These are phyloP conservation scores for Aspergillus incahuasiensis DNA, from an alignment of 495 filamentous ascomycete genomes.

Conservation along the genomic window DNA sequence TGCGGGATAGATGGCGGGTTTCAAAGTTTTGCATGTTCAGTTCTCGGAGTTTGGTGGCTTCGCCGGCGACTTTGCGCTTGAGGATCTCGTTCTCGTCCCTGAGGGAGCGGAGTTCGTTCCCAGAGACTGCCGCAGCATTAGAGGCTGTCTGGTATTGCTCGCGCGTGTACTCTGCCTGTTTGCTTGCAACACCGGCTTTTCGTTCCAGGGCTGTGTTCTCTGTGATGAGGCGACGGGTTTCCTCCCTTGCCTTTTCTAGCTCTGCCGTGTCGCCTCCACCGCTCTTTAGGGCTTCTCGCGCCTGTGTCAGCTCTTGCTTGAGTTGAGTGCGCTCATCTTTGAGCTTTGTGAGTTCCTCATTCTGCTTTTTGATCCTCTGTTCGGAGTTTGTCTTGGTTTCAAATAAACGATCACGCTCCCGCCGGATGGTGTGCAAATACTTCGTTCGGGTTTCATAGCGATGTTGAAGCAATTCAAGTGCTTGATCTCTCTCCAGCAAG, in stretches of 20 bases:
- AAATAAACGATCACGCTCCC: conserved; percentile 29
- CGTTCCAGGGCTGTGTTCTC: conserved; percentile 42
- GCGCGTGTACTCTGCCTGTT: conserved; percentile 54
- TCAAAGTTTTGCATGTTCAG: conserved; percentile 43
- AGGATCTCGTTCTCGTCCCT: conserved; percentile 43
- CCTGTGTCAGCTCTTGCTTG: conserved; percentile 45
- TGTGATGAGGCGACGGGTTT: conserved; percentile 37
- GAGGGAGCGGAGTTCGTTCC: conserved; percentile 48
- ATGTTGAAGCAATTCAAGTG: conserved; percentile 33
- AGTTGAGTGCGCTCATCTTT: conserved; percentile 47
- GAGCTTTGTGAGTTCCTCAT: conserved; percentile 40
- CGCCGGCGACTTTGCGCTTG: conserved; percentile 45
- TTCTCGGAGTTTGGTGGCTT: conserved; percentile 47
- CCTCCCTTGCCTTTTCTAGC: conserved; percentile 42
- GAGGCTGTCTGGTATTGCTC: conserved; percentile 62
- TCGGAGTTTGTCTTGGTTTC: conserved; percentile 24
- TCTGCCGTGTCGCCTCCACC: conserved; percentile 49
- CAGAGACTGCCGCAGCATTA: conserved; percentile 45
- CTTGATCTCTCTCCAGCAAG: conserved; percentile 25
- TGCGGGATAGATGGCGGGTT: conserved; percentile 28
- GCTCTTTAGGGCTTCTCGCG: conserved; percentile 41
- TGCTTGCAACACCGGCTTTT: conserved; percentile 48
- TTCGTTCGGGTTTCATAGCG: conserved; percentile 41
- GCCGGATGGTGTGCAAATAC: conserved; percentile 34
- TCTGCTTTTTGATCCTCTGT: conserved; percentile 35